These are phyloP conservation scores for Fusarium albidum DNA, from an alignment of 2,329 filamentous ascomycete species.

Conservation along the genomic window DNA sequence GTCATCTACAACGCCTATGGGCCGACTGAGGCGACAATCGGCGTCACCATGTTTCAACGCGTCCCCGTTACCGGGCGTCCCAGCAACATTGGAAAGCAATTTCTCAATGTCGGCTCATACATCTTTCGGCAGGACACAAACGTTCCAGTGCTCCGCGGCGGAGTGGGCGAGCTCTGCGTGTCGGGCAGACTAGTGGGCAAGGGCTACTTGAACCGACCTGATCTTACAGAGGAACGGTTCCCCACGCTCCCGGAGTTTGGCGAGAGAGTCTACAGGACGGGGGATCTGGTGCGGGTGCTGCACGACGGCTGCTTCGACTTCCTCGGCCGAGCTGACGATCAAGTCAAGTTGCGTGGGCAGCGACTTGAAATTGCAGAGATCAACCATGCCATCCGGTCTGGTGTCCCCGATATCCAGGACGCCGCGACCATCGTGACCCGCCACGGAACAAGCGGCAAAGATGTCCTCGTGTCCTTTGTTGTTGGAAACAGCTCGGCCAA, in stretches of 20 bases:
- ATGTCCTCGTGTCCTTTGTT: conserved; percentile 83
- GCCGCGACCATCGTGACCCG: conserved; percentile 79
- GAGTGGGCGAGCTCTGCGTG: conserved; percentile 86
- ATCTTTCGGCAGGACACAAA: conserved; percentile 77
- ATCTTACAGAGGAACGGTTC: conserved; percentile 82
- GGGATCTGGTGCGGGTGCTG: conserved; percentile 84
- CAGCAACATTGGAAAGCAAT: conserved; percentile 87
- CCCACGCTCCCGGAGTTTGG: conserved; percentile 65
- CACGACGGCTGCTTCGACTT: conserved; percentile 87
- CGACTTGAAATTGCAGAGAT: conserved; percentile 91
- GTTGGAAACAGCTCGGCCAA: conserved; percentile 29
- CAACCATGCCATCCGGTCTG: conserved; percentile 78
- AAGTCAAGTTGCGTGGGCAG: conserved; percentile 91
- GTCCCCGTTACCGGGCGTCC: conserved; percentile 81
- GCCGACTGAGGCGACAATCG: conserved; percentile 92
- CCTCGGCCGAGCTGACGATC: conserved; percentile 86
- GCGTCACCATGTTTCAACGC: conserved; percentile 87
- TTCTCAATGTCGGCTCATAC: conserved; percentile 86
- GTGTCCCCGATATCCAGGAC: conserved; percentile 67
- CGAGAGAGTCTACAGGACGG: conserved; percentile 83
- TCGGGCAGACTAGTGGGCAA: conserved; percentile 88
- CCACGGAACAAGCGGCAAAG: conserved; percentile 76
- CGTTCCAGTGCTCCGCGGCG: conserved; percentile 77
- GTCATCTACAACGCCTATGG: conserved; percentile 95
- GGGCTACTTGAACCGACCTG: conserved; percentile 82